Conservation (phyloP, 805 yeast genomes). For the Yamadazyma paraphyllophila region DNA sequence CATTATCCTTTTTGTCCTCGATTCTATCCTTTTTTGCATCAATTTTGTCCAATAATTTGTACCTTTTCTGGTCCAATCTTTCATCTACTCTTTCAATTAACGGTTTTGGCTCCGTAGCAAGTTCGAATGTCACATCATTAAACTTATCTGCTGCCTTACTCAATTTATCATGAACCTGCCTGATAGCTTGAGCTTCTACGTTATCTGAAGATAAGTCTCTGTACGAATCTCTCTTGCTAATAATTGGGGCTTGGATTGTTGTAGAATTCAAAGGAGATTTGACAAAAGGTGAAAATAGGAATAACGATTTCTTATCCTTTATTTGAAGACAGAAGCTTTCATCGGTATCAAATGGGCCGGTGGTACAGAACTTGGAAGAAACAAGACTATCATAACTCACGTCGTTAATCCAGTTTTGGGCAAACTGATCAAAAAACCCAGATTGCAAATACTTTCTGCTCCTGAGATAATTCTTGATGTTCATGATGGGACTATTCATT, state of each 20-base stretch:
- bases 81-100: constrained; percentile 19
- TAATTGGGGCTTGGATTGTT: too few relatives aligned
- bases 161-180: constrained; percentile 20
- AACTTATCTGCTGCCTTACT: constrained; percentile 14
- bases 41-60: constrained; percentile 14
- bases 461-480: constrained; percentile 19
- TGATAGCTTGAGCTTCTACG: constrained; percentile 20
- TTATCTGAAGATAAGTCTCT: not conserved
- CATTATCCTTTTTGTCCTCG: constrained; percentile 12
- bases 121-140: constrained; percentile 19
- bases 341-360: constrained; percentile 17
- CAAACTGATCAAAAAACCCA: constrained; percentile 41
- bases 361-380: constrained; percentile 45
- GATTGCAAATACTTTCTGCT: constrained; percentile 19
- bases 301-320: constrained; percentile 26
- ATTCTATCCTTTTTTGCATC: constrained; percentile 14
- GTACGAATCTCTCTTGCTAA: not conserved
- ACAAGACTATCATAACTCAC: constrained; percentile 31
- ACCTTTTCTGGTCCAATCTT: constrained; percentile 17
- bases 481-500: constrained; percentile 19
- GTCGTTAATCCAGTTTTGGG: constrained; percentile 37
- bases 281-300: constrained; percentile 20
- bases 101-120: constrained; percentile 21
- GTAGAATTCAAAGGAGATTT: too few relatives aligned
- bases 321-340: constrained; percentile 42